Evolutionary conservation across 768 basidiomycete species (phyloP).

Genomic region (Cyclocybe aegerita): DNA sequence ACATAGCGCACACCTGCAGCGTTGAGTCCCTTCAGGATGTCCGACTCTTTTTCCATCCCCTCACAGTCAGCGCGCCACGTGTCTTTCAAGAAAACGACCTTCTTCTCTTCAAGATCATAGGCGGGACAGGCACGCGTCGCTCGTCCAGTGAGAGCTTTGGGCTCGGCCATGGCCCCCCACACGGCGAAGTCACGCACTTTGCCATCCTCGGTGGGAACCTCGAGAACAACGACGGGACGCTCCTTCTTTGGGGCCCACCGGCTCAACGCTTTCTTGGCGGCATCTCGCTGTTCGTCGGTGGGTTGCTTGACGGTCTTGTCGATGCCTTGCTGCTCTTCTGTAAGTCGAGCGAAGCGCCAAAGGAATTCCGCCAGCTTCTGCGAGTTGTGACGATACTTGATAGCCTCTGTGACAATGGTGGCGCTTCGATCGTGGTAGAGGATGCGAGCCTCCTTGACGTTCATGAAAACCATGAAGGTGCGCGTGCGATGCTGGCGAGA

Average conservation of each 20-base stretch:
- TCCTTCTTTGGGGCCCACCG: constrained; percentile 1
- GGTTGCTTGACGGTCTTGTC: constrained; percentile 12
- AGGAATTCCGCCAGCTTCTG: constrained; percentile 22
- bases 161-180: constrained; percentile 4
- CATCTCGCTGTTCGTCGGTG: not conserved
- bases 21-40: constrained; percentile 1
- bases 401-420: constrained; percentile 20
- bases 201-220: constrained; percentile 3
- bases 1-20: no score
- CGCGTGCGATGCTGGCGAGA: constrained; percentile 27
- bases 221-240: not conserved
- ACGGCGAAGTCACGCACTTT: constrained; percentile 7
- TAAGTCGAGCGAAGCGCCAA: constrained; percentile 18
- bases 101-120: constrained; percentile 7
- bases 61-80: constrained; percentile 17
- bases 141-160: constrained; percentile 18
- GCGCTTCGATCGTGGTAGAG: constrained; percentile 36
- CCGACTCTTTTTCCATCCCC: constrained; percentile 15
- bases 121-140: constrained; percentile 19
- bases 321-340: constrained; percentile 12
- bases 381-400: constrained; percentile 20
- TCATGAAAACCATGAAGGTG: constrained; percentile 28
- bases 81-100: constrained; percentile 26
- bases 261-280: not conserved
- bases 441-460: constrained; percentile 22